phyloP scores from a whole-genome alignment of 2,329 filamentous ascomycete species.

The Alternaria solani region DNA sequence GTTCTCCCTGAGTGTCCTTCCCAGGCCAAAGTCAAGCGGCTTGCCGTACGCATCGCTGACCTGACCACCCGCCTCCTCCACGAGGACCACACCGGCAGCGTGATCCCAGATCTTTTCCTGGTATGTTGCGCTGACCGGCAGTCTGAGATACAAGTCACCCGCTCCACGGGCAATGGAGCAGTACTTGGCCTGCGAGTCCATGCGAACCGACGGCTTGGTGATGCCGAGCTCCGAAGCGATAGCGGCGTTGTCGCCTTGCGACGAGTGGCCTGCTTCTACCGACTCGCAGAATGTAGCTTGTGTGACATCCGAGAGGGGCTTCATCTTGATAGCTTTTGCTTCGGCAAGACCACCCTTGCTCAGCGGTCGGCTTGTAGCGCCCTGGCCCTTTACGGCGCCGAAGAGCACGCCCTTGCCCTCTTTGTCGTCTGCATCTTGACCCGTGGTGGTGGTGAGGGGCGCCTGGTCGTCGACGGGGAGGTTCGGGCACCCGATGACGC shows the following conservation, averaged over 20 bases:
- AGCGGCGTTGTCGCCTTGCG: conserved; percentile 84
- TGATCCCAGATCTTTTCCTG: conserved; percentile 99
- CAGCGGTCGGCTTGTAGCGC: conserved; percentile 81
- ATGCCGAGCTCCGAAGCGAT: conserved; percentile 89
- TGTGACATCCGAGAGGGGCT: conserved; percentile 73
- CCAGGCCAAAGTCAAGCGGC: conserved; percentile 83
- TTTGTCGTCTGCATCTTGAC: conserved; percentile 75
- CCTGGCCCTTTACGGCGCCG: conserved; percentile 79
- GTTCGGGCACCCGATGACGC: conserved; percentile 94
- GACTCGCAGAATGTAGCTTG: conserved; percentile 95
- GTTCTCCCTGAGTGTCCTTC: conserved; percentile 86
- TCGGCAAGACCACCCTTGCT: conserved; percentile 62
- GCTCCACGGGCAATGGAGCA: conserved; percentile 92
- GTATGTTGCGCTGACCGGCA: conserved; percentile 86
- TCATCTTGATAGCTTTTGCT: conserved; percentile 78
- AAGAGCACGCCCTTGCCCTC: conserved; percentile 86
- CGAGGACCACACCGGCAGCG: conserved; percentile 92
- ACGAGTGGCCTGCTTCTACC: conserved; percentile 91
- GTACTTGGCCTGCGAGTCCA: conserved; percentile 99
- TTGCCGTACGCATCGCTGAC: conserved; percentile 91
- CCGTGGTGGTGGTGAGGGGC: conserved; percentile 74
- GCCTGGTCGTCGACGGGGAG: conserved; percentile 84
- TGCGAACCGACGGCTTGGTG: conserved; percentile 85
- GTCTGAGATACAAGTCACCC: conserved; percentile 90
- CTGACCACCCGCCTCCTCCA: conserved; percentile 89